phyloP scores from a whole-genome alignment of 2,329 filamentous ascomycete species.

The Coniochaeta sp. region DNA sequence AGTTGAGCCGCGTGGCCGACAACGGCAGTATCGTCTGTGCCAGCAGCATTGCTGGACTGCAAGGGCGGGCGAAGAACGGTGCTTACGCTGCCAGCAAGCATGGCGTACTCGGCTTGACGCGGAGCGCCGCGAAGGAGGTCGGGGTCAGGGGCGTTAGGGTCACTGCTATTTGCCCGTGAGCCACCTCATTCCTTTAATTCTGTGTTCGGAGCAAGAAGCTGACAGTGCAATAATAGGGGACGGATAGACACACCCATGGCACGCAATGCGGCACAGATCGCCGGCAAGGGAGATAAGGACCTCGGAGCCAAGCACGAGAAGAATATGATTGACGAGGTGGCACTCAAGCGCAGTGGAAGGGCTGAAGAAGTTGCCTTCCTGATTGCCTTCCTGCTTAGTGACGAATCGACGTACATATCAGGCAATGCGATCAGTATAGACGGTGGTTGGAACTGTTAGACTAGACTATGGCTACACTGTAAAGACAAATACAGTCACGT shows the following conservation, averaged over 20 bases:
- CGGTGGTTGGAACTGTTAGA: conserved; percentile 9
- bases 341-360: conserved; percentile 6
- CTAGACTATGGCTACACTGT: background rate
- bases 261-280: background rate
- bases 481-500: background rate
- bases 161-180: conserved; percentile 22
- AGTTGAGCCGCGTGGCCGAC: background rate
- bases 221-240: conserved; percentile 9
- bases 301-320: background rate
- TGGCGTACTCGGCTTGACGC: conserved; percentile 20
- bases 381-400: conserved; percentile 10
- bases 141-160: conserved; percentile 17
- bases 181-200: background rate
- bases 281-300: background rate
- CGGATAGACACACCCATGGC: conserved; percentile 22
- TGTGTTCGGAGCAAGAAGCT: background rate
- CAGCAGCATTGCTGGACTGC: conserved; percentile 19
- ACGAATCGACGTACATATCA: conserved; percentile 11
- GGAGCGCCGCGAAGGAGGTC: conserved; percentile 21
- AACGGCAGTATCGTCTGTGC: background rate
- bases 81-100: conserved; percentile 23
- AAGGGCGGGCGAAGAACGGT: conserved; percentile 22
- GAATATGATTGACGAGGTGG: conserved; percentile 2
- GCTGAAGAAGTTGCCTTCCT: conserved; percentile 9
- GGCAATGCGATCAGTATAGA: conserved; percentile 10